Conservation (phyloP, 495 filamentous ascomycete genomes). For the Parathielavia hyrcaniae region DNA sequence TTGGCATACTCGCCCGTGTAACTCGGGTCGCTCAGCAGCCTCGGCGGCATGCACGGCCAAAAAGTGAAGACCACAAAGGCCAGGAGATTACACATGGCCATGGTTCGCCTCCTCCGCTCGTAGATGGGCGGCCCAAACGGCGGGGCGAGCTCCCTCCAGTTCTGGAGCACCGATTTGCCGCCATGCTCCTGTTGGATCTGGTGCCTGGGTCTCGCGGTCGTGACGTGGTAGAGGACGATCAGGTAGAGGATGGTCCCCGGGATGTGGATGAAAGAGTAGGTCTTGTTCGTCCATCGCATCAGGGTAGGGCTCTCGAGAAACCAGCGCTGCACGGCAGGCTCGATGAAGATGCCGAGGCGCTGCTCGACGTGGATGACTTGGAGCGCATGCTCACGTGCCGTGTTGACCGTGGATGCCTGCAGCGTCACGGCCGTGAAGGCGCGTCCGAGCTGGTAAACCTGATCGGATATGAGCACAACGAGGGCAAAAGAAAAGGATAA, state of each 20-base stretch:
- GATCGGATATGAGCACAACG: not conserved
- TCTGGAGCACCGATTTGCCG: slow-evolving; percentile 25
- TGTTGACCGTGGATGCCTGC: slow-evolving; percentile 47
- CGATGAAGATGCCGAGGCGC: slow-evolving; percentile 57
- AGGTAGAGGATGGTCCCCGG: slow-evolving; percentile 67
- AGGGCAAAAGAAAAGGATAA: slow-evolving; percentile 8
- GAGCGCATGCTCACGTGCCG: slow-evolving; percentile 45
- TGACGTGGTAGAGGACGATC: slow-evolving; percentile 62
- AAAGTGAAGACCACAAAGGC: slow-evolving; percentile 72
- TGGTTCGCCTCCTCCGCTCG: slow-evolving; percentile 48
- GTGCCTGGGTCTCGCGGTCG: slow-evolving; percentile 44
- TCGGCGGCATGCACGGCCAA: slow-evolving; percentile 78
- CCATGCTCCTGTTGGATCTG: slow-evolving; percentile 33
- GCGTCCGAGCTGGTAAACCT: slow-evolving; percentile 36
- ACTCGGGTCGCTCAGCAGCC: slow-evolving; percentile 53
- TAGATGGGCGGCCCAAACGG: slow-evolving; percentile 27
- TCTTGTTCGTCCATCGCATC: slow-evolving; percentile 49
- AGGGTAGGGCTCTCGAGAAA: slow-evolving; percentile 40
- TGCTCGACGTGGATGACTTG: slow-evolving; percentile 57
- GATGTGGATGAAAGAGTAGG: slow-evolving; percentile 78
- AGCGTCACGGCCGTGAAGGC: slow-evolving; percentile 53
- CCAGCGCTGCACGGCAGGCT: slow-evolving; percentile 52
- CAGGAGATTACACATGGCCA: slow-evolving; percentile 68
- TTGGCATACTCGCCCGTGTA: slow-evolving; percentile 26
- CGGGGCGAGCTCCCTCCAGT: slow-evolving; percentile 45